A percentile compares a stretch with the other conserved stretches of the same genome.
These are phyloP conservation scores for Cyberlindnera saturnus DNA, from an alignment of 805 yeast species.

Conservation along the genomic window DNA sequence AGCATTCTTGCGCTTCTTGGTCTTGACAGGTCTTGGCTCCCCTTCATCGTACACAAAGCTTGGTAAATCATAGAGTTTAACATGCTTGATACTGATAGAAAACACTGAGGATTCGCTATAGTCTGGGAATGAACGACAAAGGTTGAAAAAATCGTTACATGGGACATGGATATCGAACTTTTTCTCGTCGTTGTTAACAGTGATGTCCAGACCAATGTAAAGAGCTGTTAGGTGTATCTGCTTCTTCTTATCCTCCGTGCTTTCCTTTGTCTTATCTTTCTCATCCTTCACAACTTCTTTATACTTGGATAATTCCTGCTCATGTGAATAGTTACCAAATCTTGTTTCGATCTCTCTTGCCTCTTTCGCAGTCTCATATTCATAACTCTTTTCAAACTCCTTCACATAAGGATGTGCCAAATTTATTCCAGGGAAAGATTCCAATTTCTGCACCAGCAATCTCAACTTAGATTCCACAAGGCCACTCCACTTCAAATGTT, in stretches of 20 bases:
- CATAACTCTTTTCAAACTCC: conserved; percentile 53
- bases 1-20: conserved; percentile 46
- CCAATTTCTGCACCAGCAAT: conserved; percentile 76
- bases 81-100: conserved; percentile 62
- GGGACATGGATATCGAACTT: conserved; percentile 83
- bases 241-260: conserved; percentile 18
- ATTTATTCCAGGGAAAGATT: conserved; percentile 64
- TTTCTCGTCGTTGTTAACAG: conserved; percentile 37
- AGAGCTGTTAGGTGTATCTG: conserved; percentile 63
- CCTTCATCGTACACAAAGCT: conserved; percentile 75
- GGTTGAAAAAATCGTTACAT: conserved; percentile 78
- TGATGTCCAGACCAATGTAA: conserved; percentile 67
- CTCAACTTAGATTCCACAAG: conserved; percentile 86
- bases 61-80: conserved; percentile 76
- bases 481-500: conserved; percentile 88
- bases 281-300: conserved; percentile 29
- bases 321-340: conserved; percentile 58
- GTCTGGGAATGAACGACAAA: conserved; percentile 74
- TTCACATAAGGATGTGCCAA: conserved; percentile 90
- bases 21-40: conserved; percentile 69
- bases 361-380: conserved; percentile 46
- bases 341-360: conserved; percentile 50
- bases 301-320: conserved; percentile 32
- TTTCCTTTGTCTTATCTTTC: conserved; percentile 26
- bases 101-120: conserved; percentile 48